These are phyloP conservation scores for Coniosporium tulheliwenetii DNA, from an alignment of 2,329 filamentous ascomycete species.

Conservation along the genomic window DNA sequence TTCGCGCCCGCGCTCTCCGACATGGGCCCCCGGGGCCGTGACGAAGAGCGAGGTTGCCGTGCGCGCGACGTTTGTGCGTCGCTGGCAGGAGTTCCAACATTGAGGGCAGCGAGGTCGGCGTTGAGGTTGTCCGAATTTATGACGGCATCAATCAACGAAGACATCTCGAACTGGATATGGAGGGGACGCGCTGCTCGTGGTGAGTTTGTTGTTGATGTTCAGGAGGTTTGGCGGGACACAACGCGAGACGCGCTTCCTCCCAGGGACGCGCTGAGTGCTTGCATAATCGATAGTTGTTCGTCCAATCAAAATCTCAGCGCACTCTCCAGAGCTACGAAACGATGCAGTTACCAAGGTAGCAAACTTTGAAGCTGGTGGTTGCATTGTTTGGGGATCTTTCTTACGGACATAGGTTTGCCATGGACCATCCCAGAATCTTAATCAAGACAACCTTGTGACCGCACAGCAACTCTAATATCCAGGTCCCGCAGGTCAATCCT, in stretches of 20 bases:
- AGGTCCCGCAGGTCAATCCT: no score
- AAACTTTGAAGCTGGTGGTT: no score
- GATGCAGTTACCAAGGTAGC: no score
- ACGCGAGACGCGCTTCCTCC: not conserved
- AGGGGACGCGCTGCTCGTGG: not conserved
- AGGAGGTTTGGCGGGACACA: not conserved
- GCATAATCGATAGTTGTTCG: not conserved
- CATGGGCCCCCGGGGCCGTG: constrained; percentile 36
- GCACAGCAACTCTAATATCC: no score
- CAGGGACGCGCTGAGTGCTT: not conserved
- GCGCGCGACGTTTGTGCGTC: constrained; percentile 17
- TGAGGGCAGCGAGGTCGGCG: constrained; percentile 14
- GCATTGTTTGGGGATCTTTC: no score
- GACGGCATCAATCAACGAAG: constrained; percentile 34
- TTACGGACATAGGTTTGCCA: no score
- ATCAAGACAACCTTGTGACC: no score
- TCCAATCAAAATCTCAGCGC: no score
- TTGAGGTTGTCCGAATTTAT: constrained; percentile 28
- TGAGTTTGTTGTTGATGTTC: not conserved
- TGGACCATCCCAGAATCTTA: no score
- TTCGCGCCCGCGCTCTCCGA: constrained; percentile 34
- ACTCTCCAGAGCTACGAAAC: no score
- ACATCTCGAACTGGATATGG: constrained; percentile 22
- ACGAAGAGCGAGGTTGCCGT: constrained; percentile 30
- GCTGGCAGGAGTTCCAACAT: constrained; percentile 13